Base-by-base conservation (phyloP, 1,284 basidiomycete genomes). In the Pisolithus thermaeus region DNA sequence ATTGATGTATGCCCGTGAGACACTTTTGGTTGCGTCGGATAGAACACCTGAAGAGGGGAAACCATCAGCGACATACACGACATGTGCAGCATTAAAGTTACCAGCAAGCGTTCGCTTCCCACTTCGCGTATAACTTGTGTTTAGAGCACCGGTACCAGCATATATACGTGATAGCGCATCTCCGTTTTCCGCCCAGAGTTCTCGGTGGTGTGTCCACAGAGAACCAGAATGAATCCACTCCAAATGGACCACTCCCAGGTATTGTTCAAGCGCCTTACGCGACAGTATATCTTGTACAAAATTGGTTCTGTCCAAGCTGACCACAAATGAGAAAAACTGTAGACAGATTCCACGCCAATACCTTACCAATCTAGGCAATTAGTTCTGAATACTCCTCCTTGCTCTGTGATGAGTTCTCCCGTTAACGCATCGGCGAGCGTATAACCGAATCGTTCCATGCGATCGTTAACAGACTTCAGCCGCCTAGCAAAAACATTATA, bases 171-270 rank as follows among this genome's bases (percentile, higher is more conserved):
- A 93, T 37, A 96, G 66, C 0, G 89, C 86, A 66, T 97, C 92
- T 4, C 92, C 92, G 62, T 95, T 97, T 70, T 97, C 94, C 1
- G 96, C 97, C 95, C 95, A 99, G 3, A 99, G 74, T 59, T 94
- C 90, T 28, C 94, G 83, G 69, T 99, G 95, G 42, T 89, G 78
- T 0, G 80, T 76, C 91, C 94, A 97, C 5, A 99, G 71, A 7
- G 81, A 72, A 52, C 73, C 75, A 3, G 81, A 80, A 44, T 79
- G 76, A n/a, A 83, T 66, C 87, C 88, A 91, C 65, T 90, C 87
- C 8, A 78, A 78, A 42, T n/a, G 81, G 48, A 86, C 79, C 32
- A 87, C 78, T 46, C 74, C 63, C 32, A 91, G 75, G 59, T 86
- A 91, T 58, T 88, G 83, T 58, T 91, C 84, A 11, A 96, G 73